Evolutionary conservation across 1,284 basidiomycete genomes (phyloP), one percentile per base, ranked within the genome.

Genomic region (Coniferiporia sulphurascens): DNA sequence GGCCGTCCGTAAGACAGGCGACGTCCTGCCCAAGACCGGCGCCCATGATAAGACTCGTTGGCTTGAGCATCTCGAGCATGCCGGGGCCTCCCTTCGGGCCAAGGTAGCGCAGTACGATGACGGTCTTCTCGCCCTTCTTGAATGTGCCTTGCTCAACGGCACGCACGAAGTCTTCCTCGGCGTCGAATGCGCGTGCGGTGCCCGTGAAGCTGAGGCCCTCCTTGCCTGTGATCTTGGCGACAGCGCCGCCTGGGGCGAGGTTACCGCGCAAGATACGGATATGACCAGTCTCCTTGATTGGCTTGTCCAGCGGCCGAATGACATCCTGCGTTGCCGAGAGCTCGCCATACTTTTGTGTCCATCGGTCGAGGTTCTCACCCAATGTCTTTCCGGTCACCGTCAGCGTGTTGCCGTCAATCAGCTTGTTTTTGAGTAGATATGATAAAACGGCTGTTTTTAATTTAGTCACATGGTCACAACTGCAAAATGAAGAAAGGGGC

Each of bases 41-140:
- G 53, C 94, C 94, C 89, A 95, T 95, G 71, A 95, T 89, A 64
- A 92, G 71, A 73, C 89, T 89, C 27, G 91, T 94, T 13, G 91
- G 91, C 69, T 95, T 95, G 56, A 96, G 80, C 93, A 95, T 95
- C 76, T 95, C 93, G 49, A 91, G 93, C 93, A 95, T 95, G 56
- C 93, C 88, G 49, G 93, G 93, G 56, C 93, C 93, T 61, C 93
- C 93, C 73, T 90, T 88, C 44, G 93, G 93, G 51, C 93, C 93
- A 63, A 95, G 83, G 70, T 95, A 95, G 52, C 93, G 81, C 67
- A 95, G 78, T 57, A 95, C 86, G 60, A 89, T 87, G n/a, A 95
- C 91, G 0, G 89, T 93, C 78, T 94, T 94, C 74, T 93, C 90
- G 10, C 91, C 92, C 70, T 86, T 85, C 71, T 86, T 88, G 74